Evolutionary conservation across 2,329 filamentous ascomycete genomes (phyloP).

Genomic region (Aspergillus carbonarius): DNA sequence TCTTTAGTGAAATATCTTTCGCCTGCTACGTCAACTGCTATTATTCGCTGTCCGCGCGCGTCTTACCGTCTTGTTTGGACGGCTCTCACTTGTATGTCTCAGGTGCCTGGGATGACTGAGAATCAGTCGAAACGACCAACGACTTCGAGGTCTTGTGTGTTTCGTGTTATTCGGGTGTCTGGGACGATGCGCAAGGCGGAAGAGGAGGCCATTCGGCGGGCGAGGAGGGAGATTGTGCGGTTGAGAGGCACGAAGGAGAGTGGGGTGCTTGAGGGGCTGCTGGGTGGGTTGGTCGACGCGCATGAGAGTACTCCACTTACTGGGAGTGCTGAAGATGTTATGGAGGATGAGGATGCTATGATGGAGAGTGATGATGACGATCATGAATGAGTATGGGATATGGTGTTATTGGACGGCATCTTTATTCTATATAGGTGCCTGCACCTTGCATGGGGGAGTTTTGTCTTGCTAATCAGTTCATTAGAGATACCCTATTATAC

Average conservation of each 20-base stretch:
- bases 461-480: slow-evolving; percentile 15
- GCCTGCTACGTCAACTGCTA: slow-evolving; percentile 88
- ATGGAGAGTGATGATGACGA: slow-evolving; percentile 47
- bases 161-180: slow-evolving; percentile 81
- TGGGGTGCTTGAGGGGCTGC: slow-evolving; percentile 43
- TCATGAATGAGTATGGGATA: slow-evolving; percentile 14
- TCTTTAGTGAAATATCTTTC: slow-evolving; percentile 84
- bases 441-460: slow-evolving; percentile 7
- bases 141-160: slow-evolving; percentile 61
- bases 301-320: slow-evolving; percentile 17
- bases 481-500: slow-evolving; percentile 31
- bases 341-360: slow-evolving; percentile 44
- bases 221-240: slow-evolving; percentile 68
- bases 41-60: slow-evolving; percentile 76
- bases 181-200: slow-evolving; percentile 92
- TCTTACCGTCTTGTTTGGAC: slow-evolving; percentile 90
- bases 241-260: slow-evolving; percentile 56
- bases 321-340: slow-evolving; percentile 42
- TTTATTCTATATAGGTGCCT: slow-evolving; percentile 8
- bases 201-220: slow-evolving; percentile 80
- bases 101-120: slow-evolving; percentile 60
- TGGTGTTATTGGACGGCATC: neutral
- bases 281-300: slow-evolving; percentile 38
- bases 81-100: slow-evolving; percentile 76
- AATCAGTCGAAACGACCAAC: slow-evolving; percentile 21